These are phyloP conservation scores for Clarkia xantiana DNA, from an alignment of 345 rosid genomes.

Conservation along the genomic window DNA sequence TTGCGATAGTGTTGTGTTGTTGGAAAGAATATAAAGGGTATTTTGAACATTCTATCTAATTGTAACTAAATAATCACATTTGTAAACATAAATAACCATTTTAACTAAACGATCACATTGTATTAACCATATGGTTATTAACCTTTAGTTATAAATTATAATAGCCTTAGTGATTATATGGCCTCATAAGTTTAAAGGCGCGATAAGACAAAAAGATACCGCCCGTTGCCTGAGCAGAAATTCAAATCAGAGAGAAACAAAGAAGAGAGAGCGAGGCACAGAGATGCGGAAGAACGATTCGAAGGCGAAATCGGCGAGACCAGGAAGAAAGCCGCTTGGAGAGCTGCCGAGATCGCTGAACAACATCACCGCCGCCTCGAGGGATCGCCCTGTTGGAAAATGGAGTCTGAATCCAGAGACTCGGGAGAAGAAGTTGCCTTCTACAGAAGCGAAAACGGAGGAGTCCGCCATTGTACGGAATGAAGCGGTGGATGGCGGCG, in stretches of 20 bases:
- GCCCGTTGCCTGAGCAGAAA: neutral
- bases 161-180: no score
- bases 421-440: slow-evolving; percentile 12
- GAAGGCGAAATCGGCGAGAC: slow-evolving; percentile 20
- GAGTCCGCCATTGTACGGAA: slow-evolving; percentile 1
- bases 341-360: slow-evolving; percentile 16
- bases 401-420: slow-evolving; percentile 14
- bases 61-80: no score
- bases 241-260: slow-evolving; percentile 3
- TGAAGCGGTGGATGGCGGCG: slow-evolving; percentile 11
- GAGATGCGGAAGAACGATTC: slow-evolving; percentile 23
- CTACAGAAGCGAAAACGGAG: slow-evolving; percentile 5
- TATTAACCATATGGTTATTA: no score
- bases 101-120: no score
- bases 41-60: no score
- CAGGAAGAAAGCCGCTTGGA: slow-evolving; percentile 23
- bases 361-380: neutral
- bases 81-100: no score
- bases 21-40: no score
- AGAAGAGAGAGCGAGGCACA: slow-evolving; percentile 2
- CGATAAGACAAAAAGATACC: no score
- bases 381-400: slow-evolving; percentile 4
- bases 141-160: no score
- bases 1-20: no score
- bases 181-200: no score